Base-by-base conservation (phyloP, 345 rosid species). In the Eucalyptus leucophloia region DNA sequence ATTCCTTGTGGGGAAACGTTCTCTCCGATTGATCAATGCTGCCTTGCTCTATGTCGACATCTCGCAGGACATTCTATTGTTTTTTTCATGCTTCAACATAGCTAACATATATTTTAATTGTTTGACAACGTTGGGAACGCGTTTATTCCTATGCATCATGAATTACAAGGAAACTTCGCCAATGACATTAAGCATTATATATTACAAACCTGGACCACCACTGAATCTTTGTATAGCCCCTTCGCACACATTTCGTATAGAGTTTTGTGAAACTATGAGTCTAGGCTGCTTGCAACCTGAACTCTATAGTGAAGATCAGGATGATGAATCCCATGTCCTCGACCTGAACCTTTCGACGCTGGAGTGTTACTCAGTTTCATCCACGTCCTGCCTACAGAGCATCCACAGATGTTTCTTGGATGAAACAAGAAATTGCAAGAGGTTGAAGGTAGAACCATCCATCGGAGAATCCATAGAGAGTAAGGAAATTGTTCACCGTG, bases 21-120 rank as follows among this genome's bases (percentile, higher is more conserved):
- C 88, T 21, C 65, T 62, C 50, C 69, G 24, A 91, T 92, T 92
- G 91, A 37, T 89, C 92, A 88, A 91, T 90, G 94, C 65, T 81
- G 16, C 92, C 58, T 92, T 91, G 91, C 87, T 86, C 92, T 88
- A 89, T 90, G 95, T 60, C 82, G 45, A 16, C 40, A 45, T 10
- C 49, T 49, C 51, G 88, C 88, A 89, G 77, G 92, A 89, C 91
- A 88, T 65, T 54, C 26, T n/a, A 42, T 45, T 9, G 69, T 44
- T 87, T 44, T 60, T 44, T 21, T 45, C 51, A 15, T 51, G 58
- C 28, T 77, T 77, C 47, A 3, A 34, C 23, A 34, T 37, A 37
- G 83, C 83, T 77, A 77, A 21, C 30, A 77, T 77, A 19, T 21
- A 40, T 77, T 77, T 37, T 40, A 77, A 77, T 77, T 77, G 54